Evolutionary conservation across 2,329 filamentous ascomycete species (phyloP).

Genomic region (Phialocephala sp.): DNA sequence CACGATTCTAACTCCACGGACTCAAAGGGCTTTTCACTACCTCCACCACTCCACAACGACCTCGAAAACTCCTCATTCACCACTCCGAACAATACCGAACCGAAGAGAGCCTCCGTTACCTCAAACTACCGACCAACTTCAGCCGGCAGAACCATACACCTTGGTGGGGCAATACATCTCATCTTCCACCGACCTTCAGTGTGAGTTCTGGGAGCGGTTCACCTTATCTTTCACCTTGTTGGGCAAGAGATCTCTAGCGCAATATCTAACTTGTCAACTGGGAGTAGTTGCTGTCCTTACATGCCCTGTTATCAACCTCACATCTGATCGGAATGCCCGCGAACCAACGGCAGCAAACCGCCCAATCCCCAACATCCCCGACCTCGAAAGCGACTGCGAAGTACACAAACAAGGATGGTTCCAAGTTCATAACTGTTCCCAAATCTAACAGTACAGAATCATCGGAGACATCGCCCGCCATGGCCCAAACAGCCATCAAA

Average conservation of each 20-base stretch:
- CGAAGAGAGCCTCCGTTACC: not conserved
- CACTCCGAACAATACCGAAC: not conserved
- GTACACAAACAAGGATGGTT: slow-evolving; percentile 72
- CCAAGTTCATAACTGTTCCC: slow-evolving; percentile 70
- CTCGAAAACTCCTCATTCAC: not conserved
- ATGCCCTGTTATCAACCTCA: slow-evolving; percentile 23
- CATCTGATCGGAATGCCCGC: slow-evolving; percentile 52
- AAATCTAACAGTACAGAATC: slow-evolving; percentile 58
- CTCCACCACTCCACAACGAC: not conserved
- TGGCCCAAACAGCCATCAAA: slow-evolving; percentile 42
- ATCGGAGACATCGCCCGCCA: slow-evolving; percentile 57
- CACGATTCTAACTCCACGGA: not conserved
- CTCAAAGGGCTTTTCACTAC: not conserved
- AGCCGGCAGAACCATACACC: slow-evolving; percentile 33
- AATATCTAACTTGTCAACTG: slow-evolving; percentile 32
- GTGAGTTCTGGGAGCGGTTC: slow-evolving; percentile 31
- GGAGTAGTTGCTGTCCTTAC: slow-evolving; percentile 35
- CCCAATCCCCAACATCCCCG: slow-evolving; percentile 57
- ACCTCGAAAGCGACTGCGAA: slow-evolving; percentile 60
- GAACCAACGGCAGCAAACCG: slow-evolving; percentile 57
- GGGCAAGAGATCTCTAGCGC: slow-evolving; percentile 13
- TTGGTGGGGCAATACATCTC: slow-evolving; percentile 41
- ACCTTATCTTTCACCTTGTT: slow-evolving; percentile 10
- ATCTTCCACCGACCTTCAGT: slow-evolving; percentile 28
- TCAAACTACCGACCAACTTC: not conserved